Base-by-base conservation (phyloP, 257 asterid genomes). In the Solanum sparsipilum region DNA sequence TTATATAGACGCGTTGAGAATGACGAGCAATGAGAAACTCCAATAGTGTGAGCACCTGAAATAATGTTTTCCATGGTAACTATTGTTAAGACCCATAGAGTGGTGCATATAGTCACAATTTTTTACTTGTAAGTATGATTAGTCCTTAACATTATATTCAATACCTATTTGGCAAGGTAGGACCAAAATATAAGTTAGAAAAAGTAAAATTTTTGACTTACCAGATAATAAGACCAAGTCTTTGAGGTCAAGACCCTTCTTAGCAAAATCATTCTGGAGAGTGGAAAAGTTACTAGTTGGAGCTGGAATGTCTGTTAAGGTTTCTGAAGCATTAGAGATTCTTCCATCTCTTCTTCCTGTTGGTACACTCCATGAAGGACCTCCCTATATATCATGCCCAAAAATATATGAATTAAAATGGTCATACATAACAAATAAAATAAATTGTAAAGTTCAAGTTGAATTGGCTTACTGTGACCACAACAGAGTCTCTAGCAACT, bases 11-110 rank as follows among this genome's bases (percentile, higher is more conserved):
- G 95, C 15, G 25, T 89, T 7, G 91, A 25, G 52, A 95, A 92
- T 41, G 98, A 89, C 1, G 94, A 3, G 58, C 98, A 95, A 65
- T 90, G 96, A 7, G 95, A 70, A 13, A 93, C 44, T 13, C 98
- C 98, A 21, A 95, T 93, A 1, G 98, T 95, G 41, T 95, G 98
- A 21, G 98, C 97, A 88, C 98, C 98, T 95, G 73, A 29, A 68
- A 68, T 3, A 44, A 39, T 46, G 13, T 44, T 44, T 1, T 11
- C 52, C 16, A 44, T 44, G 52, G 16, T 44, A 44, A 44, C 1
- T 44, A 44, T 44, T 12, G 52, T 13, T 46, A 0, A 44, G 18
- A 46, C 20, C 20, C 8, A 72, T 15, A 16, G 48, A 41, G 48
- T 41, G 48, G 48, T 41, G 48, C 48, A 41, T 41, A 41, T 35